A percentile compares a stretch with the other conserved stretches of the same genome.
Evolutionary conservation across 2,329 filamentous ascomycete species (phyloP).

Genomic region (Gliomastix tumulicola): DNA sequence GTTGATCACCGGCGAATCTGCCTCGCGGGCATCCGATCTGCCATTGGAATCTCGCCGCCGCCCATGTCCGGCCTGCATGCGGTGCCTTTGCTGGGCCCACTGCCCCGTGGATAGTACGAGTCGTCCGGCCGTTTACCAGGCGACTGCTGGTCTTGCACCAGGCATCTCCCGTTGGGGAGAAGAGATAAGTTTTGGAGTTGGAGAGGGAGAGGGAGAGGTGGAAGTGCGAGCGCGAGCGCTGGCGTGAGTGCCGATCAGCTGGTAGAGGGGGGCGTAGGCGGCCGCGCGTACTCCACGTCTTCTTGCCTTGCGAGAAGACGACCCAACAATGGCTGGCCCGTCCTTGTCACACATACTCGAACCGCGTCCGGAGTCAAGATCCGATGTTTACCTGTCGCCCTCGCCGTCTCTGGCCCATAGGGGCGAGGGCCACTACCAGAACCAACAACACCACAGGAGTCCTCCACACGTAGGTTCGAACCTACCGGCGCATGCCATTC

Average conservation of each 20-base stretch:
- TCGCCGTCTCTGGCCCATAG: neutral
- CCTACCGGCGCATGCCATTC: no score
- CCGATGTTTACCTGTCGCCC: constrained; percentile 1
- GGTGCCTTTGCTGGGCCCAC: constrained; percentile 3
- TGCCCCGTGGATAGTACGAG: constrained; percentile 2
- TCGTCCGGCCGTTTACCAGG: neutral
- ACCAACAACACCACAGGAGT: neutral
- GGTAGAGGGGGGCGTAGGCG: no score
- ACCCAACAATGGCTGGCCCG: constrained; percentile 20
- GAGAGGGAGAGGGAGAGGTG: neutral
- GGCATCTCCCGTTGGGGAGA: no score
- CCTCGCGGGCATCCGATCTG: neutral
- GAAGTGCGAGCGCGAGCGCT: no score
- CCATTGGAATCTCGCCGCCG: constrained; percentile 1
- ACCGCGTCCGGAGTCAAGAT: constrained; percentile 11
- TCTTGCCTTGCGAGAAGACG: no score
- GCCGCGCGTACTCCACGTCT: no score
- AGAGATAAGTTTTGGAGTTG: neutral
- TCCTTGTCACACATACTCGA: constrained; percentile 22
- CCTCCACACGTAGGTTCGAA: no score
- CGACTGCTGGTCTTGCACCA: no score
- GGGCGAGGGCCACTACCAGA: constrained; percentile 1
- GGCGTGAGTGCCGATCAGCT: no score
- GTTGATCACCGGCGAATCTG: constrained; percentile 1
- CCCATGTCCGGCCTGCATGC: constrained; percentile 4